Evolutionary conservation across 75 land plant species (phyloP), one percentile per base, ranked within the genome.

Genomic region (Chamaecyparis obtusa): DNA sequence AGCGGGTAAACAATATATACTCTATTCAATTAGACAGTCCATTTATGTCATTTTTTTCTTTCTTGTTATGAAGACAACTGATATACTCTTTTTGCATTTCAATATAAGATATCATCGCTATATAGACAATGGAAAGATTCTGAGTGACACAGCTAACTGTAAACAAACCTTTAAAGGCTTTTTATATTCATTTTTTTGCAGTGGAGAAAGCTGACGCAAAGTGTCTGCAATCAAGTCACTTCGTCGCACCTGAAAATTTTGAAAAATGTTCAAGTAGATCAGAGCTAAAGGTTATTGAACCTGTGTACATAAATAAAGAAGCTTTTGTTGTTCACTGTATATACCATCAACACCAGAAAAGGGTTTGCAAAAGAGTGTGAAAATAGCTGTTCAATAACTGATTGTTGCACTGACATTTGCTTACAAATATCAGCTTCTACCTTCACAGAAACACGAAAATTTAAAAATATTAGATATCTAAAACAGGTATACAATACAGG

Each of bases 401-500:
- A 85, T 72, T 19, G 71, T 83, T 86, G 85, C 24, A 91, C 76
- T 35, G 72, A 32, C 39, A 57, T 41, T 69, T 76, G 83, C 85
- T 91, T 91, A 37, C 54, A 54, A n/a, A 91, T 79, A 43, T 72
- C 85, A 24, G 91, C 92, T 86, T 91, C 91, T n/a, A 87, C 88
- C 91, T 91, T 60, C 36, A 37, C 85, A 84, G 9, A 16, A 85
- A 85, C 71, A 55, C 4, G n/a, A 32, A 85, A 85, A 21, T 57
- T 1, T 64, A 67, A 16, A 84, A 57, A 24, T 32, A 57, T 85
- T 55, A 49, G 86, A 37, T 76, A 16, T 7, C 3, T 3, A 24
- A 78, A 55, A 76, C 9, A 49, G 54, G 21, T 21, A 27, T 17
- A 84, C 41, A 49, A 35, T 71, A 83, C 9, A 35, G 6, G 27